Conservation (phyloP, 1,284 basidiomycete genomes). For the Coniferiporia weirii region DNA sequence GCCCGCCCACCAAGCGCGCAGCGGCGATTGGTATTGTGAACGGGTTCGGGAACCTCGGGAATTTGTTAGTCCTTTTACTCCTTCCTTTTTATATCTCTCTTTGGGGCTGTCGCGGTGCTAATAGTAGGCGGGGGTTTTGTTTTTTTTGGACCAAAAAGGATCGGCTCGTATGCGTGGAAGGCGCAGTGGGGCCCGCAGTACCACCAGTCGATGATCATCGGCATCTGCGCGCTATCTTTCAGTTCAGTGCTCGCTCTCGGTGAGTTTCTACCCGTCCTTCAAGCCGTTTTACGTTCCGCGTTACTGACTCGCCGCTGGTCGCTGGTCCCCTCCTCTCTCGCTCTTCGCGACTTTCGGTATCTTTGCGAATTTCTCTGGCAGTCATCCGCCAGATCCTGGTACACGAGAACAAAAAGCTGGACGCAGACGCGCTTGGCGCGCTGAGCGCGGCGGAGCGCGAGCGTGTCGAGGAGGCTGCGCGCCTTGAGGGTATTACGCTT, state of each 20-base stretch:
- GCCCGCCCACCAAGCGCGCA: slow-evolving; percentile 56
- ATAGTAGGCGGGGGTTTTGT: no score
- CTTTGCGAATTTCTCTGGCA: slow-evolving; percentile 19
- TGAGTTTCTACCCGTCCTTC: slow-evolving; percentile 18
- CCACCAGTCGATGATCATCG: slow-evolving; percentile 35
- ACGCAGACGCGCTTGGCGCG: slow-evolving; percentile 31
- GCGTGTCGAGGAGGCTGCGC: slow-evolving; percentile 34
- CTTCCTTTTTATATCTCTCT: background rate
- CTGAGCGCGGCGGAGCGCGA: slow-evolving; percentile 28
- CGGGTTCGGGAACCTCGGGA: slow-evolving; percentile 37
- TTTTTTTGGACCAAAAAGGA: slow-evolving; percentile 21
- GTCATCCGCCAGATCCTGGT: slow-evolving; percentile 34
- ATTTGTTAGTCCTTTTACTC: slow-evolving; percentile 30
- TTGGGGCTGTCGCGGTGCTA: no score
- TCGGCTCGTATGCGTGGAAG: slow-evolving; percentile 36
- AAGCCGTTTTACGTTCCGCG: slow-evolving; percentile 9
- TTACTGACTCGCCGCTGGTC: background rate
- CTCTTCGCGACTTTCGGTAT: no score
- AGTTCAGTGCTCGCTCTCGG: slow-evolving; percentile 28
- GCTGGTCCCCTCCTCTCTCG: no score
- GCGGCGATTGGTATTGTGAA: slow-evolving; percentile 42
- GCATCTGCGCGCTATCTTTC: slow-evolving; percentile 28
- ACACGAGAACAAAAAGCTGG: slow-evolving; percentile 31
- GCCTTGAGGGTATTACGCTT: slow-evolving; percentile 33
- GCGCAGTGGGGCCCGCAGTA: slow-evolving; percentile 35